These are phyloP conservation scores for Peterozyma toletana DNA, from an alignment of 805 yeast genomes.

Conservation along the genomic window DNA sequence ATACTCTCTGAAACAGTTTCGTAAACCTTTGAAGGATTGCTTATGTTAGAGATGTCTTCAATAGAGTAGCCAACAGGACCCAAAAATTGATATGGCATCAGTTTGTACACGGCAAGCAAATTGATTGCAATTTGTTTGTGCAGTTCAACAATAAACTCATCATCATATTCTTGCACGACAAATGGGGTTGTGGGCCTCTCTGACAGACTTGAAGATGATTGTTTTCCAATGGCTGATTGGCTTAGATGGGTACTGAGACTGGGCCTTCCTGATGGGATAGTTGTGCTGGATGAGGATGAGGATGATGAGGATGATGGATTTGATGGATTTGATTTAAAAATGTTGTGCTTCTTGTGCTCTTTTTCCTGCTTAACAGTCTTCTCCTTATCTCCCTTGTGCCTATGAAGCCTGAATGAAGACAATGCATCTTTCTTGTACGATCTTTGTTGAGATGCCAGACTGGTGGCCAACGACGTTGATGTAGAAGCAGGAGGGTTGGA, in stretches of 20 bases:
- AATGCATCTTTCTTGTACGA: conserved; percentile 2
- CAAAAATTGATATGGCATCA: conserved; percentile 4
- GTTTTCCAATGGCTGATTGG: too few species aligned
- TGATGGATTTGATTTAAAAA: conserved; percentile 8
- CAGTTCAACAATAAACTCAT: conserved; percentile 7
- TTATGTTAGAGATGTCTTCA: background rate
- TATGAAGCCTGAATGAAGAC: conserved; percentile 4
- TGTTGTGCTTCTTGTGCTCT: conserved; percentile 8
- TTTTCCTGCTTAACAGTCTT: conserved; percentile 1
- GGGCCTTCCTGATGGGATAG: too few species aligned
- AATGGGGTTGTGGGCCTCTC: too few species aligned
- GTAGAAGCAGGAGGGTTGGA: conserved; percentile 1
- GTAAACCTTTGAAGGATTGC: background rate
- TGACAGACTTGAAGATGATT: too few species aligned
- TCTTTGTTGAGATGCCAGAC: background rate
- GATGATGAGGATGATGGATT: conserved; percentile 1
- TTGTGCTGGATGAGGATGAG: background rate
- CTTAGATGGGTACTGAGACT: too few species aligned
- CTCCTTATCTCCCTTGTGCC: conserved; percentile 7
- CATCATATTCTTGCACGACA: too few species aligned
- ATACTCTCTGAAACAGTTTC: conserved; percentile 17
- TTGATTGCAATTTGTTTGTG: background rate
- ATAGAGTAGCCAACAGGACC: background rate
- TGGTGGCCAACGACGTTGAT: background rate
- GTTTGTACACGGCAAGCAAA: conserved; percentile 2